These are phyloP conservation scores for Hagleromyces aurorensis DNA, from an alignment of 805 yeast species.

Conservation along the genomic window DNA sequence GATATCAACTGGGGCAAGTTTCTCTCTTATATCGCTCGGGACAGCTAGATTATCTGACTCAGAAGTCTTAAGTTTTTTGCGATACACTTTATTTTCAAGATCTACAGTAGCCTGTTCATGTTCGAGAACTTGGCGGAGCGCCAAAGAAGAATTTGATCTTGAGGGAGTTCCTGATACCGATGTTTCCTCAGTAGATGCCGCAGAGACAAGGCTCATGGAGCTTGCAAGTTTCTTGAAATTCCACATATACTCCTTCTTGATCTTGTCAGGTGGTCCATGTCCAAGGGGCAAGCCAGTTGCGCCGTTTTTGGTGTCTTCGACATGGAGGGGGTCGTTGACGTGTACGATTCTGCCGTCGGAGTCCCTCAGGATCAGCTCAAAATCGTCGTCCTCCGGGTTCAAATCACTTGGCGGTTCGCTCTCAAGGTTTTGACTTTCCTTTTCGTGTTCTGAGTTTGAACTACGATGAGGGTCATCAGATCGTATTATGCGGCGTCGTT, in stretches of 20 bases:
- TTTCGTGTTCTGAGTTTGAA: not conserved
- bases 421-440: conserved; percentile 1
- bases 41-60: conserved; percentile 31
- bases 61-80: conserved; percentile 26
- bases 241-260: conserved; percentile 50
- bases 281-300: conserved; percentile 71
- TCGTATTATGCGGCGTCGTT: conserved; percentile 26
- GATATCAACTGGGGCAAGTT: conserved; percentile 14
- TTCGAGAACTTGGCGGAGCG: conserved; percentile 1
- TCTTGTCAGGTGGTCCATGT: conserved; percentile 53
- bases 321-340: conserved; percentile 44
- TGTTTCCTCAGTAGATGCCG: too few species aligned
- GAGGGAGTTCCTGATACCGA: too few species aligned
- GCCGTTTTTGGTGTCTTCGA: conserved; percentile 46
- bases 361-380: conserved; percentile 11
- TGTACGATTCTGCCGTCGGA: conserved; percentile 17
- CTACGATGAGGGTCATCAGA: conserved; percentile 12
- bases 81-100: conserved; percentile 11
- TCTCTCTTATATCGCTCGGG: conserved; percentile 27
- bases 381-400: not conserved
- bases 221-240: conserved; percentile 30
- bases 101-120: conserved; percentile 3
- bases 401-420: not conserved
- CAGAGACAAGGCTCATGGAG: too few species aligned
- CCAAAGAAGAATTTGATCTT: conserved; percentile 3